Percentiles rank a stretch among this genome's conserved stretches.
Evolutionary conservation across 331 rosid genomes (phyloP).

Genomic region (Dryas integrifolia): DNA sequence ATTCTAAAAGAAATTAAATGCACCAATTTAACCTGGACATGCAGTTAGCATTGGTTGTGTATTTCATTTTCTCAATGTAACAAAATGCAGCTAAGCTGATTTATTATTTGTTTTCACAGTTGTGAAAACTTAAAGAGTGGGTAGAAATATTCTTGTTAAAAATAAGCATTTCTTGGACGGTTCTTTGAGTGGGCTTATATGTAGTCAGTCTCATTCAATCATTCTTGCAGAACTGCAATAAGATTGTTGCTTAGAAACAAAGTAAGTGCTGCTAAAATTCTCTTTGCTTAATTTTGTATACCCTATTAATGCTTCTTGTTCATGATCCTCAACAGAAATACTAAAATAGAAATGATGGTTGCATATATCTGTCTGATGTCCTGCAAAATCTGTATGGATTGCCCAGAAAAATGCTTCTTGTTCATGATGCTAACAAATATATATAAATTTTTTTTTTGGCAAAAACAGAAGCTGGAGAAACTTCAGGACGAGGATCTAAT

Average conservation of each 20-base stretch:
- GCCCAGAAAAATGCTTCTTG: no score
- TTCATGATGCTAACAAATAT: no score
- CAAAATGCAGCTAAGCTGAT: neutral
- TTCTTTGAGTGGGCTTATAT: neutral
- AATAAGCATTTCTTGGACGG: neutral
- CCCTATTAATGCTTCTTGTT: neutral
- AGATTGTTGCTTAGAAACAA: neutral
- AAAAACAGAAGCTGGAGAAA: constrained; percentile 86
- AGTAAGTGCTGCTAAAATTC: neutral
- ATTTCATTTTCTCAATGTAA: neutral
- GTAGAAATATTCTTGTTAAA: neutral
- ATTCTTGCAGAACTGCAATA: neutral
- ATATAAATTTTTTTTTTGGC: constrained; percentile 23
- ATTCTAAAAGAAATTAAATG: neutral
- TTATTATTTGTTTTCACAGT: neutral
- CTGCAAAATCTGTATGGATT: neutral
- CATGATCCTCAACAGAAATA: neutral
- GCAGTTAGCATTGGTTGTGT: neutral
- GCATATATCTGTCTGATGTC: neutral
- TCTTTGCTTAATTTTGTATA: constrained; percentile 10
- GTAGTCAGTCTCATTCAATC: neutral
- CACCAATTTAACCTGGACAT: neutral
- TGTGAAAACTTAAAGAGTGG: neutral
- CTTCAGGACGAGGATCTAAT: constrained; percentile 83
- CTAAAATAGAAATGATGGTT: neutral